A percentile compares a stretch with the other conserved stretches of the same genome.
These are phyloP conservation scores for Kuraishia molischiana DNA, from an alignment of 805 yeast genomes.

Conservation along the genomic window DNA sequence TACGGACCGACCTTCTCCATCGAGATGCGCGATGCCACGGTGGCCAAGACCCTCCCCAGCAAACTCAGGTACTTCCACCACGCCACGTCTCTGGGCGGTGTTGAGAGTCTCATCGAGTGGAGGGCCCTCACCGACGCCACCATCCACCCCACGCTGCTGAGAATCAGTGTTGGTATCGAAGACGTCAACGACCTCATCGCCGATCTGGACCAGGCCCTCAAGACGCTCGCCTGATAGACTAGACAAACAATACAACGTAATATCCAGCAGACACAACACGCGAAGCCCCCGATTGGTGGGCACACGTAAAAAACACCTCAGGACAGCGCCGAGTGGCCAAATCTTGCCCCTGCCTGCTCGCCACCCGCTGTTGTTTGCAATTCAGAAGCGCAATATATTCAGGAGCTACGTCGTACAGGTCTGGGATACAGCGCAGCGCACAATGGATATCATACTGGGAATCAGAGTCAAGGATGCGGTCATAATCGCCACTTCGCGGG, in stretches of 20 bases:
- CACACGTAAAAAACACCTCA: too few relatives aligned
- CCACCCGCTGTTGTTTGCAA: too few relatives aligned
- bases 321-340: too few relatives aligned
- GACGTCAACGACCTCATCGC: slow-evolving; percentile 64
- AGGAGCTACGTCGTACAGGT: too few relatives aligned
- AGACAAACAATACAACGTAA: too few relatives aligned
- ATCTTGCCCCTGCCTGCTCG: too few relatives aligned
- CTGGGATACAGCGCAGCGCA: too few relatives aligned
- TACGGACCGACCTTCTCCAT: slow-evolving; percentile 71
- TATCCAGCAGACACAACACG: too few relatives aligned
- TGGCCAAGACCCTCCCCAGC: slow-evolving; percentile 58
- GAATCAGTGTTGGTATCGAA: slow-evolving; percentile 80
- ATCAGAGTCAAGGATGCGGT: slow-evolving; percentile 75
- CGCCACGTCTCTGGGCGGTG: slow-evolving; percentile 91
- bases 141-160: slow-evolving; percentile 46
- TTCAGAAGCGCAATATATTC: too few relatives aligned
- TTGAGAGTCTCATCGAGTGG: slow-evolving; percentile 88
- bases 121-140: slow-evolving; percentile 61
- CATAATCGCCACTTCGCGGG: slow-evolving; percentile 88
- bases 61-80: slow-evolving; percentile 67
- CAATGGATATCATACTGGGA: slow-evolving; percentile 88
- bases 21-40: slow-evolving; percentile 33
- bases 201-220: slow-evolving; percentile 61
- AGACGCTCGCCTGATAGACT: slow-evolving; percentile 4
- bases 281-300: too few relatives aligned